phyloP scores from a whole-genome alignment of 1,284 basidiomycete species.

The Cerrena zonata region DNA sequence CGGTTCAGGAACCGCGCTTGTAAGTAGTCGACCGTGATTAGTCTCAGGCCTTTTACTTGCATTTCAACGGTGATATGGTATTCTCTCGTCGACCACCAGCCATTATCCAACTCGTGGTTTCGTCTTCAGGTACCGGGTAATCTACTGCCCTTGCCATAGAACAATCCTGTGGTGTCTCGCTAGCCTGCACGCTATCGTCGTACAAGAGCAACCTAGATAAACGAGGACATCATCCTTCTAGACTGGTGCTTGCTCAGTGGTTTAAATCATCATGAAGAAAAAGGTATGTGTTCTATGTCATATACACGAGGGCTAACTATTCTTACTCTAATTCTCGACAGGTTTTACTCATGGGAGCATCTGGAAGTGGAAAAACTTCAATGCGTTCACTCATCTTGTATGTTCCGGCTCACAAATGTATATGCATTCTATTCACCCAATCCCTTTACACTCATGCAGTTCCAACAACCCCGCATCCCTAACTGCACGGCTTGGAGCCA shows the following conservation, averaged over 20 bases:
- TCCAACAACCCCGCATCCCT: conserved; percentile 91
- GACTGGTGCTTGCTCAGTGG: too few relatives aligned
- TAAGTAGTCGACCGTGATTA: too few relatives aligned
- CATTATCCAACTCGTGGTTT: too few relatives aligned
- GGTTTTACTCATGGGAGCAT: conserved; percentile 93
- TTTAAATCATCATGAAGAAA: conserved; percentile 29
- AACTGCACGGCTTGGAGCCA: conserved; percentile 88
- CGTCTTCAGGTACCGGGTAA: too few relatives aligned
- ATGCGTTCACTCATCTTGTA: conserved; percentile 99
- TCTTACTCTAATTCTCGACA: conserved; percentile 26
- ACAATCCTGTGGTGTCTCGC: too few relatives aligned
- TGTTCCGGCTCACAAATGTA: conserved; percentile 28
- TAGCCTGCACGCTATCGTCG: too few relatives aligned
- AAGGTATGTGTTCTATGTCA: conserved; percentile 15
- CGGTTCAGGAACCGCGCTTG: too few relatives aligned
- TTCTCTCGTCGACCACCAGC: background rate
- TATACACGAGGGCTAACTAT: too few relatives aligned
- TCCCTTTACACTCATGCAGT: conserved; percentile 35
- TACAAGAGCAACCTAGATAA: too few relatives aligned
- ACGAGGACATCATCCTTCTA: too few relatives aligned
- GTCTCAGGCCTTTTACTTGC: too few relatives aligned
- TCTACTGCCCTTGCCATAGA: too few relatives aligned
- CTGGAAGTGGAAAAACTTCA: conserved; percentile 86
- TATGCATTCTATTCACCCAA: background rate
- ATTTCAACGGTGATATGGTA: background rate